Conservation (phyloP, 2,329 filamentous ascomycete species). For the Pezicula carpinea region DNA sequence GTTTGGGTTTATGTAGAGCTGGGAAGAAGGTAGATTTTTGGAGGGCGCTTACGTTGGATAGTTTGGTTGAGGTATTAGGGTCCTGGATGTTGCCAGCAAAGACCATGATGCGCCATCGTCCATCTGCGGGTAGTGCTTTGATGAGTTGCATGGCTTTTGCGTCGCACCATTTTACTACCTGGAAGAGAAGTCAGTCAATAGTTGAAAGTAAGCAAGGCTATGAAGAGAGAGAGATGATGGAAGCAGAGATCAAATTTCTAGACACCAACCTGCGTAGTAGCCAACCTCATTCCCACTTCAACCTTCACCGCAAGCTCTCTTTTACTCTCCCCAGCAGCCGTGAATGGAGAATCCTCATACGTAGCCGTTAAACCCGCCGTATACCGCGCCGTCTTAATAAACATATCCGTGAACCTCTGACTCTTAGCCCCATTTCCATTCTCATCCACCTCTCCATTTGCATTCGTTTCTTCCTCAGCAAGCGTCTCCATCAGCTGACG, state of each 20-base stretch:
- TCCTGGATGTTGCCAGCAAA: conserved; percentile 41
- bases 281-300: conserved; percentile 50
- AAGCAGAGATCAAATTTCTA: no score
- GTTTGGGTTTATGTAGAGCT: not conserved
- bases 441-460: conserved; percentile 15
- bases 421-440: conserved; percentile 28
- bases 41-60: conserved; percentile 32
- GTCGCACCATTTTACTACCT: conserved; percentile 54
- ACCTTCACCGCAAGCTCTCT: conserved; percentile 36
- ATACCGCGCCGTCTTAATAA: conserved; percentile 52
- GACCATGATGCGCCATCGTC: conserved; percentile 45
- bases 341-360: conserved; percentile 48
- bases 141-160: conserved; percentile 50
- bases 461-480: conserved; percentile 31
- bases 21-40: no score
- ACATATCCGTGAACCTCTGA: conserved; percentile 50
- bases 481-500: conserved; percentile 49
- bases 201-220: no score
- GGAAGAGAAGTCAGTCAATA: no score
- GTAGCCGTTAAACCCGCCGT: conserved; percentile 54
- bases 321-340: conserved; percentile 29
- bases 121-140: conserved; percentile 44
- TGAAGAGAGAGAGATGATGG: no score
- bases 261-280: conserved; percentile 39
- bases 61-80: conserved; percentile 17